phyloP scores from a whole-genome alignment of 2,329 filamentous ascomycete species.

The Stagonosporopsis cucurbitacearum region DNA sequence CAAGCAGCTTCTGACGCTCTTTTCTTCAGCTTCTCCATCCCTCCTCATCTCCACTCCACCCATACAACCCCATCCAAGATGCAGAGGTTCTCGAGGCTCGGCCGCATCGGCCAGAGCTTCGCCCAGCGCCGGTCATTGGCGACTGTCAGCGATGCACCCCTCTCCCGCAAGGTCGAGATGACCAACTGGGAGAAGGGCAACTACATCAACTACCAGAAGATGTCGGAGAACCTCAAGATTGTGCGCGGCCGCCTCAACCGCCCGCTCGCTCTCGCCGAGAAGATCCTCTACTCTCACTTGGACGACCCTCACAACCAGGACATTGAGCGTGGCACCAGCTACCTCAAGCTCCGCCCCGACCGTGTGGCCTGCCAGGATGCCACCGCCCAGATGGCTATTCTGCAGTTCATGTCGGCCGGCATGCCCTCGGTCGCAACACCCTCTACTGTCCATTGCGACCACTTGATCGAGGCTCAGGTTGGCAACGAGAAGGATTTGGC shows the following conservation, averaged over 20 bases:
- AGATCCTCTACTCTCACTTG: constrained; percentile 98
- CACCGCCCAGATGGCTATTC: constrained; percentile 98
- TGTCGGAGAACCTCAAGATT: constrained; percentile 94
- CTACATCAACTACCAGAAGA: constrained; percentile 99
- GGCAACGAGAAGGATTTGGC: constrained; percentile 93
- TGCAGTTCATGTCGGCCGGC: constrained; percentile 99
- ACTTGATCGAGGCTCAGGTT: constrained; percentile 97
- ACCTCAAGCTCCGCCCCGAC: constrained; percentile 95
- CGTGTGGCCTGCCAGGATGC: constrained; percentile 99
- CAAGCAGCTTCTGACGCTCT: constrained; percentile 47
- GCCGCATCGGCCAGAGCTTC: constrained; percentile 70
- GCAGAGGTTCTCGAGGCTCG: constrained; percentile 74
- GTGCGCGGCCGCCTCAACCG: constrained; percentile 89
- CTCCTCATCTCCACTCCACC: constrained; percentile 48
- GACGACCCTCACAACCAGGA: constrained; percentile 97
- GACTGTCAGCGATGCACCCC: constrained; percentile 81
- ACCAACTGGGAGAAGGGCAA: constrained; percentile 95
- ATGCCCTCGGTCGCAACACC: constrained; percentile 96
- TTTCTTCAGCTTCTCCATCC: constrained; percentile 42
- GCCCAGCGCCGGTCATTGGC: constrained; percentile 73
- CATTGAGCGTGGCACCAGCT: constrained; percentile 92
- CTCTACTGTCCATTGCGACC: constrained; percentile 96
- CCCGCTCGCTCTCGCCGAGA: constrained; percentile 94
- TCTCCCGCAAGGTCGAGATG: constrained; percentile 96
- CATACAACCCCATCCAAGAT: constrained; percentile 58